Conservation (phyloP, 495 filamentous ascomycete genomes). For the Penicillium pancosmium region DNA sequence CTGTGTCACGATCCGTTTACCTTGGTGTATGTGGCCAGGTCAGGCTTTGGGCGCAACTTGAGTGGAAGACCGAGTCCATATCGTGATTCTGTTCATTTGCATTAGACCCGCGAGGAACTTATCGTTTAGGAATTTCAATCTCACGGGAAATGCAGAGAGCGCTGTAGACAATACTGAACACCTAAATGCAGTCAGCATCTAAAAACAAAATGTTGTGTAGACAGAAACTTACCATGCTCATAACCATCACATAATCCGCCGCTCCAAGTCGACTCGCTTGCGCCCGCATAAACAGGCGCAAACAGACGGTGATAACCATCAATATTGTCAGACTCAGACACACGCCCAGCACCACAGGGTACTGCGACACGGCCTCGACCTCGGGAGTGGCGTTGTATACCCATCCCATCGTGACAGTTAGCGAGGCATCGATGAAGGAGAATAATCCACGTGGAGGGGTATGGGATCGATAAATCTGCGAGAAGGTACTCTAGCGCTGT, state of each 20-base stretch:
- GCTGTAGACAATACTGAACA: slow-evolving; percentile 53
- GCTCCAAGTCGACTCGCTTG: slow-evolving; percentile 40
- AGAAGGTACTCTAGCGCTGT: not conserved
- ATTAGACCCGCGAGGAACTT: slow-evolving; percentile 12
- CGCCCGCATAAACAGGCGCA: slow-evolving; percentile 40
- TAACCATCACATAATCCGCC: slow-evolving; percentile 52
- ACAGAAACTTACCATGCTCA: slow-evolving; percentile 39
- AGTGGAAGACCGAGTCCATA: slow-evolving; percentile 55
- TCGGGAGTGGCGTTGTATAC: slow-evolving; percentile 47
- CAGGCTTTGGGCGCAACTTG: slow-evolving; percentile 37
- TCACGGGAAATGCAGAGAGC: slow-evolving; percentile 53
- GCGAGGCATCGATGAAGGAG: slow-evolving; percentile 1
- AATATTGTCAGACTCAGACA: slow-evolving; percentile 45
- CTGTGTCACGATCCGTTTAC: slow-evolving; percentile 13
- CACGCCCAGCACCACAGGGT: slow-evolving; percentile 45
- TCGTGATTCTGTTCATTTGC: slow-evolving; percentile 43
- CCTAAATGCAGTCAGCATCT: slow-evolving; percentile 21
- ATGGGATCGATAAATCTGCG: not conserved
- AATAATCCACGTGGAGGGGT: slow-evolving; percentile 1
- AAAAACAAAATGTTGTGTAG: not conserved
- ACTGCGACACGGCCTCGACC: slow-evolving; percentile 43
- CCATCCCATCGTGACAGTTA: slow-evolving; percentile 41
- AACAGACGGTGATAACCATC: slow-evolving; percentile 38
- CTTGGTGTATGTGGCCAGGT: slow-evolving; percentile 45
- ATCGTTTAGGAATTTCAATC: not conserved